These are phyloP conservation scores for Lentinus polychrous DNA, from an alignment of 1,284 basidiomycete species.

Conservation along the genomic window DNA sequence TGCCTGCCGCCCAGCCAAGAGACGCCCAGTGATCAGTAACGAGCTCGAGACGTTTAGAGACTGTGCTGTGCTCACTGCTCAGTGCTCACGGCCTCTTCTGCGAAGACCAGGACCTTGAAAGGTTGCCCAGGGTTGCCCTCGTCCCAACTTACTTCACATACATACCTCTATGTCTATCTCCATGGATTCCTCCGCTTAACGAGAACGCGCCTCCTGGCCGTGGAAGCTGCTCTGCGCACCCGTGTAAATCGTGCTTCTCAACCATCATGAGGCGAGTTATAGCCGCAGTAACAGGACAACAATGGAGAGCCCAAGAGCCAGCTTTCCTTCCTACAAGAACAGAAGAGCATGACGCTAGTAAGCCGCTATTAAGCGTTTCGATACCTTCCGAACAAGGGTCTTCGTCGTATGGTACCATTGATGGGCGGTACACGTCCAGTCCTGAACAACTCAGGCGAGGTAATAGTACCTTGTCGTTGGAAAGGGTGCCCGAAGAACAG, in stretches of 20 bases:
- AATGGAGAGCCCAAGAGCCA: too few species aligned
- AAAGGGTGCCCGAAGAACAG: conserved; percentile 24
- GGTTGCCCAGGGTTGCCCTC: too few species aligned
- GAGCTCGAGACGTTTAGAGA: too few species aligned
- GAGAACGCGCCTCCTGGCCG: too few species aligned
- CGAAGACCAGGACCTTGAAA: too few species aligned
- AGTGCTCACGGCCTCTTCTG: too few species aligned
- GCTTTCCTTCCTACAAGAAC: background rate
- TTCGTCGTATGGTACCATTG: conserved; percentile 1
- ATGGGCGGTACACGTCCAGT: background rate
- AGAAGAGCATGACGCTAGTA: background rate
- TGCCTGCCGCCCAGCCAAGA: too few species aligned
- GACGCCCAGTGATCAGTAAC: too few species aligned
- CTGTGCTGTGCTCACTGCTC: too few species aligned
- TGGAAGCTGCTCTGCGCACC: too few species aligned
- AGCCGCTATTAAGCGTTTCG: background rate
- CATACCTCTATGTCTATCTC: background rate
- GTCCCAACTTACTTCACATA: background rate
- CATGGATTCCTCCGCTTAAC: background rate
- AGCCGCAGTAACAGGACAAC: background rate
- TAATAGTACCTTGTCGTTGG: conserved; percentile 1
- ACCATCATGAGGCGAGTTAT: background rate
- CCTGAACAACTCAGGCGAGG: conserved; percentile 1
- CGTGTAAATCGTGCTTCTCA: too few species aligned
- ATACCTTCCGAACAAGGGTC: background rate